A percentile compares a stretch with the other conserved stretches of the same genome.
These are phyloP conservation scores for Clavispora vitiphila DNA, from an alignment of 805 yeast species.

Conservation along the genomic window DNA sequence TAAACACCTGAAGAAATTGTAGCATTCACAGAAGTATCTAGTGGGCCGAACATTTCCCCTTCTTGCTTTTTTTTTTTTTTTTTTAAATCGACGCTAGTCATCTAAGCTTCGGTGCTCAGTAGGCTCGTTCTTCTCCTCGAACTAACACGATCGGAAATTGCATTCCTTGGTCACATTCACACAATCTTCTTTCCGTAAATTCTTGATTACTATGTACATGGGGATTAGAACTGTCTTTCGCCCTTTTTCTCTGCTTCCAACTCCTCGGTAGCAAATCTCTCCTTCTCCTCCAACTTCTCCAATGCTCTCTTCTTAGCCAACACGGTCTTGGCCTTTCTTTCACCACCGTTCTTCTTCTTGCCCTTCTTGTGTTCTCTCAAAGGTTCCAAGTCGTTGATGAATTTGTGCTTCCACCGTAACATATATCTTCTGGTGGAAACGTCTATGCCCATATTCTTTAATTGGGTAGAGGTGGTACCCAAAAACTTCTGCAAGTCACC, in stretches of 20 bases:
- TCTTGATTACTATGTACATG: constrained; percentile 7
- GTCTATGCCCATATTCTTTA: constrained; percentile 78
- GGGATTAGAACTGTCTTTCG: constrained; percentile 34
- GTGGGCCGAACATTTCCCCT: too few relatives aligned
- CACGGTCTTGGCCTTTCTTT: constrained; percentile 60
- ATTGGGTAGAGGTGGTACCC: constrained; percentile 42
- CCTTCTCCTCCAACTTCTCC: constrained; percentile 51
- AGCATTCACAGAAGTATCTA: too few relatives aligned
- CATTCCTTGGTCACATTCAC: too few relatives aligned
- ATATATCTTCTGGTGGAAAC: constrained; percentile 67
- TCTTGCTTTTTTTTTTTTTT: too few relatives aligned
- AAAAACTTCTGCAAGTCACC: constrained; percentile 56
- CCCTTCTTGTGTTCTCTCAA: constrained; percentile 57
- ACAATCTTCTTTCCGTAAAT: neutral
- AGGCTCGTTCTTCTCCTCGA: too few relatives aligned
- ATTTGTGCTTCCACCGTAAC: constrained; percentile 66
- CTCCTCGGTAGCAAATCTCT: constrained; percentile 30
- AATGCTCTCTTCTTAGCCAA: constrained; percentile 56
- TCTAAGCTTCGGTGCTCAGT: too few relatives aligned
- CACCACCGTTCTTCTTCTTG: constrained; percentile 82
- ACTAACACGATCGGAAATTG: too few relatives aligned
- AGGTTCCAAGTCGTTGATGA: constrained; percentile 49
- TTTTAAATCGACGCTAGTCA: too few relatives aligned
- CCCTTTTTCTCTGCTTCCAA: constrained; percentile 39
- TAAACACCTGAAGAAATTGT: too few relatives aligned